Base-by-base conservation (phyloP, 441 rosid species). In the Populus trichocarpa region DNA sequence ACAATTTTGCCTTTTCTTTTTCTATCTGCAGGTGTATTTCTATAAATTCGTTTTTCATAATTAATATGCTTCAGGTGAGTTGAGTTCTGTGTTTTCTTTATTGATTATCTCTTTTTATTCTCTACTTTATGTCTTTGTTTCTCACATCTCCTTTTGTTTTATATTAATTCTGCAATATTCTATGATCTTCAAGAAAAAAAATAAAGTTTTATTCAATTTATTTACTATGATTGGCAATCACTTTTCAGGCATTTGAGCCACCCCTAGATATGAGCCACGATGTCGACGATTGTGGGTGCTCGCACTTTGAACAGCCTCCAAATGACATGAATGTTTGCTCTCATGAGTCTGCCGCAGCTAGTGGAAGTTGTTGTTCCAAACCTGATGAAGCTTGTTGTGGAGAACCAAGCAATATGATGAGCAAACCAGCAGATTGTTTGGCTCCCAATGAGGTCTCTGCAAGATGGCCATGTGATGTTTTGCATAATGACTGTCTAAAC, bases 211-310 rank as follows among this genome's bases (percentile, higher is more conserved):
- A 63, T 72, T 50, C n/a, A 32, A 42, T 69, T 75, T 71, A 77
- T 75, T 70, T 46, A 36, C 61, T 77, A 22, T 69, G 64, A 69
- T 77, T 80, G 42, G 28, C 80, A 80, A 69, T 36, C 80, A 63
- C 77, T 75, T 82, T 85, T 82, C 90, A 96, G 99, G 94, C 93
- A 82, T 96, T 96, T 88, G 98, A 94, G 70, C 97, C 99, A 33
- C 99, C 99, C 67, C 77, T 94, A 73, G 98, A 94, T 87, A 87
- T 96, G 98, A 92, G 93, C 90, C 92, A 86, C 79, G 96, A 88
- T 78, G 77, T 81, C 78, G 95, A 88, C 78, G 67, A 72, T 79
- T 86, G 80, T 79, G 91, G 85, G 74, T 89, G 87, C 72, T 73
- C 85, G 28, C 80, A 81, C 74, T 74, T 78, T 72, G 89, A 88